Conservation (phyloP, 768 basidiomycete genomes). For the Royoungia palumana region DNA sequence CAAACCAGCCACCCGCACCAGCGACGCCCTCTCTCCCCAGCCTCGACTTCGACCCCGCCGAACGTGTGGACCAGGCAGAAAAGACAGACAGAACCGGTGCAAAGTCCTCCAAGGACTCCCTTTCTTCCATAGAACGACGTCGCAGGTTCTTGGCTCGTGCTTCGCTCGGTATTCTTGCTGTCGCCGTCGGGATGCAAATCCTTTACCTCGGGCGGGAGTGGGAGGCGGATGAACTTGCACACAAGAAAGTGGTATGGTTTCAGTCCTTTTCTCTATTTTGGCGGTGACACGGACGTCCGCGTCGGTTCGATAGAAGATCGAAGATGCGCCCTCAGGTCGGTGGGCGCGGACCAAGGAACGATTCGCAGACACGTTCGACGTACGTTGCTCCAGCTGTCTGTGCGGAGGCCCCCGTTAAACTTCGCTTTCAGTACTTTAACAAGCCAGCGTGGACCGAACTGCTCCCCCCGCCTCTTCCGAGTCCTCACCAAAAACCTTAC, state of each 20-base stretch:
- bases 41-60: conserved; percentile 64
- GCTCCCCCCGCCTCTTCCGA: conserved; percentile 80
- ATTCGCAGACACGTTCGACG: conserved; percentile 65
- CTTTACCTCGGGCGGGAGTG: conserved; percentile 77
- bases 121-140: conserved; percentile 75
- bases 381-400: conserved; percentile 33
- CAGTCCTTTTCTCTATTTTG: not conserved
- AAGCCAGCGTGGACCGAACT: conserved; percentile 93
- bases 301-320: conserved; percentile 43
- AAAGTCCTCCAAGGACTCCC: conserved; percentile 69
- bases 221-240: conserved; percentile 67
- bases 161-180: conserved; percentile 48
- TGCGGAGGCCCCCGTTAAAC: not conserved
- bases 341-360: conserved; percentile 64
- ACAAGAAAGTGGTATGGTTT: conserved; percentile 55
- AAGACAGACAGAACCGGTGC: conserved; percentile 64
- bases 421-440: conserved; percentile 67
- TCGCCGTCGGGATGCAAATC: conserved; percentile 55
- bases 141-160: conserved; percentile 56
- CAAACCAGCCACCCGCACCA: conserved; percentile 8
- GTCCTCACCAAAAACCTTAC: conserved; percentile 84
- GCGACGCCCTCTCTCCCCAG: conserved; percentile 38
- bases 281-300: not conserved
- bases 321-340: conserved; percentile 57
- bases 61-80: conserved; percentile 29